Evolutionary conservation across 176 grass and related monocot species (phyloP).

Genomic region (Sorghum bicolor): DNA sequence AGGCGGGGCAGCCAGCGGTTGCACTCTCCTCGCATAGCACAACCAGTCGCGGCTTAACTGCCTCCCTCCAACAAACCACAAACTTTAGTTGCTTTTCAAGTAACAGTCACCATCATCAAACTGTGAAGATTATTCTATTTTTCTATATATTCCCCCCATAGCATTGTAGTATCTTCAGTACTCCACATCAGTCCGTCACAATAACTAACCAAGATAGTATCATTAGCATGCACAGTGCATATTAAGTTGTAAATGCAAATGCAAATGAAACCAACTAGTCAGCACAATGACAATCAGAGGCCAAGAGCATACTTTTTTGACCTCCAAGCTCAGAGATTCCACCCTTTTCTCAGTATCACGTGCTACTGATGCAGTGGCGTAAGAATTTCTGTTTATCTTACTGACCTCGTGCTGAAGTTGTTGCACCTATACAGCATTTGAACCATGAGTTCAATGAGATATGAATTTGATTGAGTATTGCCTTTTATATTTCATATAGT

Average conservation of each 20-base stretch:
- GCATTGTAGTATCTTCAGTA: slow-evolving; percentile 7
- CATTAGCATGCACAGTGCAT: neutral
- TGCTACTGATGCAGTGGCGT: slow-evolving; percentile 49
- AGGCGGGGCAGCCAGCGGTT: neutral
- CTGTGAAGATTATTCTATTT: neutral
- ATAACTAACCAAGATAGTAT: neutral
- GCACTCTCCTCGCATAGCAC: neutral
- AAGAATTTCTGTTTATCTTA: slow-evolving; percentile 52
- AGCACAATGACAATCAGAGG: neutral
- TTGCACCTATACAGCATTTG: slow-evolving; percentile 43
- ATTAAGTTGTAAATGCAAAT: slow-evolving; percentile 4
- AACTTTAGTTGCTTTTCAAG: neutral
- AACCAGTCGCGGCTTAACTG: neutral
- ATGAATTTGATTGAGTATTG: slow-evolving; percentile 2
- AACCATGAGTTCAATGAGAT: slow-evolving; percentile 29
- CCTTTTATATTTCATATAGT: neutral
- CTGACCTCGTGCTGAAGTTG: slow-evolving; percentile 50
- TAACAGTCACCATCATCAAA: slow-evolving; percentile 21
- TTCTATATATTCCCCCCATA: neutral
- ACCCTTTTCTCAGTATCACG: slow-evolving; percentile 57
- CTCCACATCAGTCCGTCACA: neutral
- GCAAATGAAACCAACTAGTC: neutral
- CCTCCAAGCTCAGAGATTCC: slow-evolving; percentile 55
- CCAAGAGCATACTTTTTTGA: slow-evolving; percentile 50
- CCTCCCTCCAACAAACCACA: neutral